Base-by-base conservation (phyloP, 495 filamentous ascomycete genomes). In the Neurospora sp. region DNA sequence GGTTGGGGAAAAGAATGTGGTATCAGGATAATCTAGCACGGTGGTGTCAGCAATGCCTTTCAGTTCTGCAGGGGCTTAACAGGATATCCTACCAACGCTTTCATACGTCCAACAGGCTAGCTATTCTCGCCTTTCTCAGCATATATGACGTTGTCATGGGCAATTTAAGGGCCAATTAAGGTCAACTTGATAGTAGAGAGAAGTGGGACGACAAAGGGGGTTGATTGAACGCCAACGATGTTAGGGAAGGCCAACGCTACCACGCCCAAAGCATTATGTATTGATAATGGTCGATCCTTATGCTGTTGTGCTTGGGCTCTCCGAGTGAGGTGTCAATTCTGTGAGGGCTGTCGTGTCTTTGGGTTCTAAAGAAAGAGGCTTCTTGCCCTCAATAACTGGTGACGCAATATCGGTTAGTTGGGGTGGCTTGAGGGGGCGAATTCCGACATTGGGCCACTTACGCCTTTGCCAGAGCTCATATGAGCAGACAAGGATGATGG, bases 401-500 rank as follows among this genome's bases (percentile, higher is more conserved):
- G 11, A 35, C 27, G n/a, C 27, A 37, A 42, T 16, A 68, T 70
- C 53, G 70, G n/a, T 18, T 40, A 41, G 20, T 38, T 22, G 39
- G 16, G 46, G 16, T 18, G 12, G 18, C n/a, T 27, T n/a, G 35
- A 18, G 35, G 70, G n/a, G n/a, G 38, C 14, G 35, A 42, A 40
- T 44, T 69, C 59, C 39, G 71, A n/a, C 12, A 70, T 4, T 14
- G 18, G 7, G 35, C n/a, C 44, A 79, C 81, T 79, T 72, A 77
- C 84, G 78, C 70, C 84, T 75, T 22, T 85, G 76, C 72, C 78
- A 86, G 11, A 86, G 73, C 46, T 74, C 80, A 71, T 82, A 85
- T 3, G 84, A 84, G 20, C 84, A 85, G 11, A 86, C 83, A 4
- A 85, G 68, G 0, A 85, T 71, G 40, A 86, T 81, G 0, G 84